Base-by-base conservation (phyloP, 441 rosid genomes). In the Gossypium aridum region DNA sequence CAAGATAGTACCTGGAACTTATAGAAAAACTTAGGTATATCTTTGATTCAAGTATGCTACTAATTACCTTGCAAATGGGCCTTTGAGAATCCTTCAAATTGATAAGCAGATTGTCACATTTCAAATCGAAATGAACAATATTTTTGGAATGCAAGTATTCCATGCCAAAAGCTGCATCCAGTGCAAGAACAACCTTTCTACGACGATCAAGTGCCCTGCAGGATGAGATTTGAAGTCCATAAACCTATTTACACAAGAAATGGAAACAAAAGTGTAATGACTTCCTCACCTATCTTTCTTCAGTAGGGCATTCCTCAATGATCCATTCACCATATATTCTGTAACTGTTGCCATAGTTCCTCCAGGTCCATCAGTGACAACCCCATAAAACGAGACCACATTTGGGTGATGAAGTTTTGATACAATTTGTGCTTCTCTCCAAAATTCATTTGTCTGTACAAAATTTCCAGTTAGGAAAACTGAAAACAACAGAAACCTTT, bases 121-220 rank as follows among this genome's bases (percentile, higher is more conserved):
- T 94, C 87, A 94, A 85, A 85, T 94, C 99, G 71, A 94, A 94
- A 82, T 94, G 99, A 62, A 94, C 97, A 37, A 92, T 89, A 68
- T 87, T 86, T 78, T 91, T 90, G 80, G 87, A 59, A 83, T 94
- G 97, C 72, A 94, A 79, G 79, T 94, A 94, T 84, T 94, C 98
- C 97, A 94, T 94, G 74, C 98, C 98, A 80, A 91, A 90, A 73
- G 97, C 98, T 54, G 98, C 94, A 83, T 94, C 98, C 80, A 91
- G 80, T 39, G 96, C 87, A 51, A 94, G 80, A 77, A 87, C 85
- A 75, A 92, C 86, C 91, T 83, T 94, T 75, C 83, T 90, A 31
- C 94, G 95, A 55, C 88, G 88, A 80, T 92, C 97, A 75, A 94
- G 85, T 34, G 86, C 72, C 83, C 98, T 92, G 90, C 81, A 73